A percentile compares a stretch with the other conserved stretches of the same genome.
Evolutionary conservation across 768 basidiomycete genomes (phyloP).

Genomic region (Suillus fuscotomentosus): DNA sequence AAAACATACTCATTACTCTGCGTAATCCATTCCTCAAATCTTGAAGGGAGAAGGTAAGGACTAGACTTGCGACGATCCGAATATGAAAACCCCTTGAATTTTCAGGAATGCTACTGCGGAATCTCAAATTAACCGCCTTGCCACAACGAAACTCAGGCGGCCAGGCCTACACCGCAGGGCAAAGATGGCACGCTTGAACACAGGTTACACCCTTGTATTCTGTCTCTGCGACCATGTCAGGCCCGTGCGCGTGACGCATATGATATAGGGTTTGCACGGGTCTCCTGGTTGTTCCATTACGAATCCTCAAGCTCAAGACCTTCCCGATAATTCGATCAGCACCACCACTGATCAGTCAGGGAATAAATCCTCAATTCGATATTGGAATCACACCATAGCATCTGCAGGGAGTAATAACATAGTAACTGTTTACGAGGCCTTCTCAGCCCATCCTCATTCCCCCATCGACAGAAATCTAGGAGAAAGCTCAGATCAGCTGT

Average conservation of each 20-base stretch:
- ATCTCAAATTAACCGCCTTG: background rate
- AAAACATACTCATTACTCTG: background rate
- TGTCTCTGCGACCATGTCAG: too few species aligned
- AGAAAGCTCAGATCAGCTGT: background rate
- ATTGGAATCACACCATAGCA: background rate
- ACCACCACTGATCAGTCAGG: background rate
- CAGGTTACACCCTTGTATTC: background rate
- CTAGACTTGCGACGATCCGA: background rate
- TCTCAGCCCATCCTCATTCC: slow-evolving; percentile 7
- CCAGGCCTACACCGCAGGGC: too few species aligned
- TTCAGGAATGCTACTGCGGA: background rate
- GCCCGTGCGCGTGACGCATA: too few species aligned
- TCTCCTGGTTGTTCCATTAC: too few species aligned
- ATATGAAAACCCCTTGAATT: background rate
- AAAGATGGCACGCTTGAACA: background rate
- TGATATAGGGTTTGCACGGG: too few species aligned
- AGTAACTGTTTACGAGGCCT: background rate
- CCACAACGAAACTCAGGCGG: background rate
- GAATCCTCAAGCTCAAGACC: background rate
- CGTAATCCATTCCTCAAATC: background rate
- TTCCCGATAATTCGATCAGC: background rate
- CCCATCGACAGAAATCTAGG: slow-evolving; percentile 10
- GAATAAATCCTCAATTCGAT: background rate
- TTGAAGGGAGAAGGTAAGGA: background rate
- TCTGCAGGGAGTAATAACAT: background rate